Percentiles rank a stretch among this genome's conserved stretches.
Conservation (phyloP, 176 grass and related monocot genomes). For the Oryza meyeriana region DNA sequence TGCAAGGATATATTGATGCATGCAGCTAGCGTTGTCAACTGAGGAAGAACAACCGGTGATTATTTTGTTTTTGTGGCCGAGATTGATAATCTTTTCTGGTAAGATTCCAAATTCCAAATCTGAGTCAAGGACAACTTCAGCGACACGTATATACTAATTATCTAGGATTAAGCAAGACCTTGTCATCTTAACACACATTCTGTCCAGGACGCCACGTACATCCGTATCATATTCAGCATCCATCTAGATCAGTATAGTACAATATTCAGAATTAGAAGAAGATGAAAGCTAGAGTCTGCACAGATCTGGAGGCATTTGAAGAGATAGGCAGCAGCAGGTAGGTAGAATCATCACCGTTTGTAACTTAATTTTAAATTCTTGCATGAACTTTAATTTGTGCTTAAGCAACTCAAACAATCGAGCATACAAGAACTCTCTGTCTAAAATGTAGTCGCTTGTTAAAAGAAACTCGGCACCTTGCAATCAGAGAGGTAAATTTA, state of each 20-base stretch:
- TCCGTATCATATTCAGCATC: not conserved
- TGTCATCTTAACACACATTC: not conserved
- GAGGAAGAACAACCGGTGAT: not conserved
- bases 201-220: not conserved
- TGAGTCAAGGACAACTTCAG: not conserved
- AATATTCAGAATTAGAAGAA: not conserved
- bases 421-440: not conserved
- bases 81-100: not conserved
- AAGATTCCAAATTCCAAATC: conserved; percentile 12
- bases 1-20: too few species aligned
- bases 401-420: too few species aligned
- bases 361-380: not conserved
- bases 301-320: not conserved
- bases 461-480: not conserved
- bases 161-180: too few species aligned
- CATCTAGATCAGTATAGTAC: not conserved
- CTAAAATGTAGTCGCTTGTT: not conserved
- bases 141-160: not conserved
- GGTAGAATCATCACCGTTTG: not conserved
- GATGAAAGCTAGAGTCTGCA: not conserved
- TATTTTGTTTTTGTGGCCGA: not conserved
- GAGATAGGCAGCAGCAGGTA: not conserved
- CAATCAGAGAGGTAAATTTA: not conserved
- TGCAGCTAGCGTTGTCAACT: not conserved
- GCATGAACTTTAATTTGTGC: too few species aligned